A percentile compares a stretch with the other conserved stretches of the same genome.
phyloP scores from a whole-genome alignment of 2,329 filamentous ascomycete species.

The Zymoseptoria crescenta region DNA sequence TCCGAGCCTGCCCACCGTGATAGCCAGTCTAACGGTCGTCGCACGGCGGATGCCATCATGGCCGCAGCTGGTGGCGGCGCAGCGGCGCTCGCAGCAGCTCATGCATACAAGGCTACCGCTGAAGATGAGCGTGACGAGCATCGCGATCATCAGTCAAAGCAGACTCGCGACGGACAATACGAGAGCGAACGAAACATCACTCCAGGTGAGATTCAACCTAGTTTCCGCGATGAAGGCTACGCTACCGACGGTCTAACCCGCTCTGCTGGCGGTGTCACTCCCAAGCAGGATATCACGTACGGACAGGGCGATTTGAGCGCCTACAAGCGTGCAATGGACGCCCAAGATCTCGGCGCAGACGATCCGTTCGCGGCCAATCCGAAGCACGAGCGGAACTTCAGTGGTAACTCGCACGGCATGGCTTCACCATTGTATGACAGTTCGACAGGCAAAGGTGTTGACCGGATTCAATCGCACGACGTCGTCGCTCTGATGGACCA shows the following conservation, averaged over 20 bases:
- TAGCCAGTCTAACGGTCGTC: conserved; percentile 1
- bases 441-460: conserved; percentile 76
- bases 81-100: conserved; percentile 18
- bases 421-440: conserved; percentile 83
- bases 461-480: conserved; percentile 90
- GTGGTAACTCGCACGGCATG: conserved; percentile 88
- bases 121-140: conserved; percentile 23
- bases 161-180: conserved; percentile 7
- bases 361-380: conserved; percentile 58
- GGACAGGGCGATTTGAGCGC: conserved; percentile 52
- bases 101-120: conserved; percentile 32
- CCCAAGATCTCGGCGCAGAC: conserved; percentile 31
- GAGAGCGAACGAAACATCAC: conserved; percentile 13
- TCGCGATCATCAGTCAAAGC: conserved; percentile 1
- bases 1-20: conserved; percentile 10
- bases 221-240: conserved; percentile 79
- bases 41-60: conserved; percentile 12
- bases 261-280: conserved; percentile 39
- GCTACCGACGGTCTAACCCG: conserved; percentile 62
- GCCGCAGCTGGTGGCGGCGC: conserved; percentile 23
- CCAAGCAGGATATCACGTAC: conserved; percentile 34
- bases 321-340: conserved; percentile 44
- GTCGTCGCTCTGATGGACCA: conserved; percentile 98
- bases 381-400: conserved; percentile 59
- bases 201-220: conserved; percentile 50